Evolutionary conservation across 2,329 filamentous ascomycete genomes (phyloP), one percentile per base, ranked within the genome.

Genomic region (Aspergillus sp.): DNA sequence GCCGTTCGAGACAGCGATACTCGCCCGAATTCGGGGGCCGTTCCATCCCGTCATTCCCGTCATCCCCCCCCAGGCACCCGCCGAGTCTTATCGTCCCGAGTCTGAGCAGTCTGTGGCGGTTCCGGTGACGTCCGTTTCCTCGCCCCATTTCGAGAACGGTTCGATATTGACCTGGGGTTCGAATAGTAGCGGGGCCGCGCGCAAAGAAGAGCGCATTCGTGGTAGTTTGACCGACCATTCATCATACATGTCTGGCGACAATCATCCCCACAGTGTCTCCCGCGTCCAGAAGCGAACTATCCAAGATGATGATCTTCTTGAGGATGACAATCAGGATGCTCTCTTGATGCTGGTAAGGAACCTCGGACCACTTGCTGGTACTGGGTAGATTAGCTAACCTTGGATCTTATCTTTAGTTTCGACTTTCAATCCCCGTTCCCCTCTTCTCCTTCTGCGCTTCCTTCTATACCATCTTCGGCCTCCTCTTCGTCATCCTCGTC

Each of bases 371-470:
- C 19, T 19, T 19, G 19, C 19, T 19, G 19, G 19, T 4, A 19
- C 19, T 19, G 19, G 19, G 19, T 19, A 19, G 19, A 19, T 19
- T 19, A 26, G 39, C 49, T 55, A 48, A 58, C 46, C 33, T 30
- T n/a, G 13, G 12, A 30, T 40, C 9, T 39, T 41, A 31, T 26
- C 5, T 38, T 39, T 44, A 76, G 75, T 68, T 80, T 51, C 78
- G 74, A 54, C 68, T 81, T 31, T 77, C 76, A 13, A 61, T 68
- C 26, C 73, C 78, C 11, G 75, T 77, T 50, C 75, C 76, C 9
- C 55, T 79, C 6, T 70, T 82, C 52, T 79, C 78, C 41, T 54
- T 78, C 29, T 58, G 72, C 48, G 75, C 78, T 50, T 67, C 71
- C 33, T 46, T 81, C 39, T 83, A 79, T 68, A 75, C 79, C 12